Evolutionary conservation across 768 basidiomycete species (phyloP).

Genomic region (Sarcodon sp.): DNA sequence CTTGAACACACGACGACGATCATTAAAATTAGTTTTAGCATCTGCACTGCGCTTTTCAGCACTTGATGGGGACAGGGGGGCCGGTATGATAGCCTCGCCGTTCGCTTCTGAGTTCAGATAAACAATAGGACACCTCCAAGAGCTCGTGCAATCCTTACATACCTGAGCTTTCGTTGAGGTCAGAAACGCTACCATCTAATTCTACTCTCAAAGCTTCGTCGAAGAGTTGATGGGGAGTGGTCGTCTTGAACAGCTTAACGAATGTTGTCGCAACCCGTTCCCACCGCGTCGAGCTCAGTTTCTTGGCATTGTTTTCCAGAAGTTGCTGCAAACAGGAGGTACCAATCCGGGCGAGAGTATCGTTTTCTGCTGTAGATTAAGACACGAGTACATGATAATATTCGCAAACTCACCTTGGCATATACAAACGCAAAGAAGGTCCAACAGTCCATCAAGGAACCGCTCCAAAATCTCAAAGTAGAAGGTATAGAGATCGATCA

Average conservation of each 20-base stretch:
- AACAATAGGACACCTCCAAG: conserved; percentile 2
- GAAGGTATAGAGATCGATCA: conserved; percentile 92
- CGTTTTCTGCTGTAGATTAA: conserved; percentile 59
- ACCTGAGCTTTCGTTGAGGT: conserved; percentile 35
- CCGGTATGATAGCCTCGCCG: conserved; percentile 64
- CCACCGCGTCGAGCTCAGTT: conserved; percentile 78
- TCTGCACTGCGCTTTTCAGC: conserved; percentile 34
- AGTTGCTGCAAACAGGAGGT: conserved; percentile 96
- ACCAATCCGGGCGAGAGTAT: conserved; percentile 93
- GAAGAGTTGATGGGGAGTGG: conserved; percentile 94
- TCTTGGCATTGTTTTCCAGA: conserved; percentile 83
- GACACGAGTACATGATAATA: conserved; percentile 1
- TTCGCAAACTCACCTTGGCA: conserved; percentile 73
- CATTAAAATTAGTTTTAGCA: conserved; percentile 41
- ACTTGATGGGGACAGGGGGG: conserved; percentile 72
- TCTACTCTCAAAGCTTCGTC: conserved; percentile 85
- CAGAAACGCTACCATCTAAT: conserved; percentile 46
- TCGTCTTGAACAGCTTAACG: conserved; percentile 92
- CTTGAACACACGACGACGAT: conserved; percentile 83
- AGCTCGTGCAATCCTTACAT: neutral
- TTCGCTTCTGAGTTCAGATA: conserved; percentile 36
- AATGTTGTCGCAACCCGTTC: conserved; percentile 87
- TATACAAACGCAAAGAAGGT: conserved; percentile 90
- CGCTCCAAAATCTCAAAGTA: conserved; percentile 88
- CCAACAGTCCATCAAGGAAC: conserved; percentile 86